Evolutionary conservation across 805 yeast genomes (phyloP), one percentile per base, ranked within the genome.

Genomic region (Cyberlindnera samutprakarnensis): DNA sequence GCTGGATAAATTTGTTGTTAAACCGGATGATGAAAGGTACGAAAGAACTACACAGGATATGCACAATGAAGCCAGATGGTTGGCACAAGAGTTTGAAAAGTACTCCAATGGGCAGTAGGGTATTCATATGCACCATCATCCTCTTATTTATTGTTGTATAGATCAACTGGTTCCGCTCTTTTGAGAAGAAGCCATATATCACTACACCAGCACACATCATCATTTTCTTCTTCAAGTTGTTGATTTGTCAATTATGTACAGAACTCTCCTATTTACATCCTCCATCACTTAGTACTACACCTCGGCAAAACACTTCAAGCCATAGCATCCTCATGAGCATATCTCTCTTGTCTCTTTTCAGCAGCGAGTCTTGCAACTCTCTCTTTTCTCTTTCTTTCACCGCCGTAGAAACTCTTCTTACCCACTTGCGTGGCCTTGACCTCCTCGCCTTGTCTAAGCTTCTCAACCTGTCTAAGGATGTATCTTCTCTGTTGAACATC

Each of bases 351-450:
- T 38, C 51, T 46, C 30, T 43, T 42, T 32, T 46, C 73, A 33
- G 76, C 68, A 33, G 70, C 58, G 58, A 72, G 54, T 41, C 70
- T 71, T 8, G 94, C 90, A 13, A 66, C 60, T 43, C 68, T 69
- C 50, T 78, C 80, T 47, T 70, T 74, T 39, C 79, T 71, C 48
- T 75, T 80, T 55, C 95, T 73, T 59, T 87, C 96, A 50, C 96
- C 95, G 17, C 96, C 96, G 59, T 75, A 64, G 47, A 64, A 65
- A 46, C 70, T 68, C 67, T 85, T 85, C 64, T 70, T 78, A n/a
- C 88, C 85, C 40, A 63, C 57, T 44, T 70, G 71, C 42, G 73
- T 65, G 48, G 76, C 82, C 36, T 61, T 48, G 36, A 82, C 60
- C 14, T 70, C 65, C 33, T 65, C 68, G 33, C 78, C 74, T 38